Evolutionary conservation across 192 early-diverging fungal species (phyloP), one percentile per base, ranked within the genome.

Genomic region (Dispira parvispora): DNA sequence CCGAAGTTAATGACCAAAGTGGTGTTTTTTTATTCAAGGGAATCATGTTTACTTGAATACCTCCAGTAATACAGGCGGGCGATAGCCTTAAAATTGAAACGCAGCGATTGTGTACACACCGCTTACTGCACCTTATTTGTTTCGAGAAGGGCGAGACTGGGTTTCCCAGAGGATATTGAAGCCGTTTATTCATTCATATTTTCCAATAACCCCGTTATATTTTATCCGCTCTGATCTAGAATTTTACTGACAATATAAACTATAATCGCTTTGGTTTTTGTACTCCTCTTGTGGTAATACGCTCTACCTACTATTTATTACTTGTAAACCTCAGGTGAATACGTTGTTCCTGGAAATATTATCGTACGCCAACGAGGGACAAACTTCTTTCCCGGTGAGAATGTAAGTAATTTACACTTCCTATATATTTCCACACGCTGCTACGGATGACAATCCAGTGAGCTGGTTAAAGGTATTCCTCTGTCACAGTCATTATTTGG

Each of bases 321-420:
- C 4, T 2, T 45, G 45, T 28, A 49, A 56, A 65, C 67, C 68
- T 68, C 71, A 54, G 81, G 76, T 57, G 80, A 90, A 68, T 75
- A 73, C 45, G 88, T 88, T 23, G 73, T 84, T 46, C 76, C 84
- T 0, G 88, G 88, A 32, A 85, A 87, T 67, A 88, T 90, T 60
- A 83, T 90, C 66, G 82, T 87, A 46, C 81, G 88, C 65, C 88
- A 90, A 67, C 73, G 85, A 57, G 88, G 88, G 8, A 88, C 85
- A 54, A 75, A 80, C 63, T 88, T 88, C 65, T 82, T 85, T 56
- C 82, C 88, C 11, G 88, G 88, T 16, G 85, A 88, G 64, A 80
- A 90, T 64, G 88, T 86, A 64, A 67, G 68, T 2, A 3, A 50
- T 11, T 65, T 13, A 47, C 21, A 16, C 8, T 25, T 63, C 38